phyloP scores from a whole-genome alignment of 495 filamentous ascomycete genomes.

The Neurospora hispaniola region DNA sequence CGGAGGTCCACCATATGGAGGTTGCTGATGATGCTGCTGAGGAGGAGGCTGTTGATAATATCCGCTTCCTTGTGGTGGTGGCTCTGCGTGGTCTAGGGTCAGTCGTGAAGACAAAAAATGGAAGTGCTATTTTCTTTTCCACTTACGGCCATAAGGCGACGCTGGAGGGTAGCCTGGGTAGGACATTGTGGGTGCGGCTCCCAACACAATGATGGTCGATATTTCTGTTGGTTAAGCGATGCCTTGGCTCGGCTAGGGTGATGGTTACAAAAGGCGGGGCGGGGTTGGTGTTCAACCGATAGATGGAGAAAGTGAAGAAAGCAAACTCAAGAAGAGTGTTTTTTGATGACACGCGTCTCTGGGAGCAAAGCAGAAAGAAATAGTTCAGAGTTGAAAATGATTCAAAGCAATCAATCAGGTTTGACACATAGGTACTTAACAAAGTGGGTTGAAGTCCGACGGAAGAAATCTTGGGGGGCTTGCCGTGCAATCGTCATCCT shows the following conservation, averaged over 20 bases:
- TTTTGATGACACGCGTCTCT: neutral
- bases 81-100: constrained; percentile 11
- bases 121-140: too few relatives aligned
- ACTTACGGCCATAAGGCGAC: constrained; percentile 23
- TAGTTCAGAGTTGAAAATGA: neutral
- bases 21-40: constrained; percentile 8
- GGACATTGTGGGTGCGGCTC: constrained; percentile 13
- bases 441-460: neutral
- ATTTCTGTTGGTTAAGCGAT: too few relatives aligned
- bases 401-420: neutral
- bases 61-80: constrained; percentile 19
- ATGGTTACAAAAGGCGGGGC: neutral
- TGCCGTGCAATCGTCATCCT: neutral
- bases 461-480: neutral
- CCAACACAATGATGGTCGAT: neutral
- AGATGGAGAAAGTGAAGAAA: neutral
- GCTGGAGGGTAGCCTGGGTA: constrained; percentile 18
- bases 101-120: neutral
- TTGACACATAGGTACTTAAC: neutral
- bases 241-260: neutral
- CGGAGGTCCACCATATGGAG: constrained; percentile 8
- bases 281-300: neutral
- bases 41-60: constrained; percentile 20
- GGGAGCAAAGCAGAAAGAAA: neutral
- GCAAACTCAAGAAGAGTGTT: neutral